Evolutionary conservation across 805 yeast species (phyloP).

Genomic region (Saccharomycopsis olivae): DNA sequence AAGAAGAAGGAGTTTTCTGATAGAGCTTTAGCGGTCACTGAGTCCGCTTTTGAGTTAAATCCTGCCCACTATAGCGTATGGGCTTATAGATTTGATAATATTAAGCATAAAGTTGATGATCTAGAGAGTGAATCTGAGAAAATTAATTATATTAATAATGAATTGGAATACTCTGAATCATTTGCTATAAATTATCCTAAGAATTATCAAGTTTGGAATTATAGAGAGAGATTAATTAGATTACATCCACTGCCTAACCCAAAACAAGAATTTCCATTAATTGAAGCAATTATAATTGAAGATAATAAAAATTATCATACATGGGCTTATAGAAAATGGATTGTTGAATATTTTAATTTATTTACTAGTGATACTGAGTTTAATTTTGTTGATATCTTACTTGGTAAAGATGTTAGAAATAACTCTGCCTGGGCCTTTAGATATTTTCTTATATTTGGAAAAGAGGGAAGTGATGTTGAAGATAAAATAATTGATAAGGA

Average conservation of each 20-base stretch:
- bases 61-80: conserved; percentile 93
- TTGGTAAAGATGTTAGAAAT: conserved; percentile 63
- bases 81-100: conserved; percentile 54
- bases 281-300: conserved; percentile 56
- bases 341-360: conserved; percentile 45
- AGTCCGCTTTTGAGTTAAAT: conserved; percentile 48
- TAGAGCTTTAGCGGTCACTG: conserved; percentile 62
- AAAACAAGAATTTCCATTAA: conserved; percentile 53
- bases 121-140: conserved; percentile 2
- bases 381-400: conserved; percentile 34
- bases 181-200: conserved; percentile 71
- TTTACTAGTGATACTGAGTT: conserved; percentile 39
- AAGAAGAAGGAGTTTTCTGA: conserved; percentile 49
- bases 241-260: conserved; percentile 26
- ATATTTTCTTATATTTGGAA: conserved; percentile 35
- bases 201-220: conserved; percentile 97
- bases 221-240: conserved; percentile 58
- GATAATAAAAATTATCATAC: conserved; percentile 93
- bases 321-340: conserved; percentile 90
- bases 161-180: conserved; percentile 71
- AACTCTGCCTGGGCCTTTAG: conserved; percentile 94
- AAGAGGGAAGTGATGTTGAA: conserved; percentile 17
- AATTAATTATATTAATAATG: conserved; percentile 28
- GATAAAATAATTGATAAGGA: conserved; percentile 33
- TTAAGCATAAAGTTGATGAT: conserved; percentile 28